A percentile compares a stretch with the other conserved stretches of the same genome.
Evolutionary conservation across 768 basidiomycete species (phyloP).

Genomic region (Neoboletus magnificus): DNA sequence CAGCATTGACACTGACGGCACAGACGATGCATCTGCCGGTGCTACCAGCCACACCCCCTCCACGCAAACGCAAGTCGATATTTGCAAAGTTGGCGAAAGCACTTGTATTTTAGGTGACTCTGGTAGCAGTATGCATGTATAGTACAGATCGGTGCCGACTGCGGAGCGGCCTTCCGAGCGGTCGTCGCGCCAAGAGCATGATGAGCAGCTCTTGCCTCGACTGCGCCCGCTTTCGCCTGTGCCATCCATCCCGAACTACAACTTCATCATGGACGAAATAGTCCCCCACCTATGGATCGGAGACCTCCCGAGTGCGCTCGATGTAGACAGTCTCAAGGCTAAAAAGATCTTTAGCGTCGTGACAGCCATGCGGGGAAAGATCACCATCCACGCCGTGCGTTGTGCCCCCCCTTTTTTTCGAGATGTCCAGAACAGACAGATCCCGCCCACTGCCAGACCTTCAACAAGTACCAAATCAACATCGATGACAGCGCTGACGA

Average conservation of each 20-base stretch:
- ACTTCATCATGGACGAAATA: slow-evolving; percentile 65
- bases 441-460: slow-evolving; percentile 48
- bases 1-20: background rate
- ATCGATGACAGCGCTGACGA: slow-evolving; percentile 73
- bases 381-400: slow-evolving; percentile 61
- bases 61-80: slow-evolving; percentile 13
- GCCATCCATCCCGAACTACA: background rate
- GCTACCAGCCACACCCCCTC: background rate
- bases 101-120: background rate
- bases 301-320: slow-evolving; percentile 65
- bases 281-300: slow-evolving; percentile 84
- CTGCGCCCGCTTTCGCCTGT: background rate
- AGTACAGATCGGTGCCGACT: too few species aligned
- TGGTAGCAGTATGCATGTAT: background rate
- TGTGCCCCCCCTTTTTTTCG: background rate
- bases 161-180: too few species aligned
- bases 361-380: slow-evolving; percentile 65
- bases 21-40: slow-evolving; percentile 3
- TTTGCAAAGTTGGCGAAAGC: slow-evolving; percentile 13
- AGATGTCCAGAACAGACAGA: background rate
- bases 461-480: slow-evolving; percentile 74
- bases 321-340: slow-evolving; percentile 57
- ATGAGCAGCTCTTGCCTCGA: background rate
- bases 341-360: slow-evolving; percentile 76
- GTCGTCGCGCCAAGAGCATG: background rate